Evolutionary conservation across 2,329 filamentous ascomycete species (phyloP).

Genomic region (Diaporthe velutina): DNA sequence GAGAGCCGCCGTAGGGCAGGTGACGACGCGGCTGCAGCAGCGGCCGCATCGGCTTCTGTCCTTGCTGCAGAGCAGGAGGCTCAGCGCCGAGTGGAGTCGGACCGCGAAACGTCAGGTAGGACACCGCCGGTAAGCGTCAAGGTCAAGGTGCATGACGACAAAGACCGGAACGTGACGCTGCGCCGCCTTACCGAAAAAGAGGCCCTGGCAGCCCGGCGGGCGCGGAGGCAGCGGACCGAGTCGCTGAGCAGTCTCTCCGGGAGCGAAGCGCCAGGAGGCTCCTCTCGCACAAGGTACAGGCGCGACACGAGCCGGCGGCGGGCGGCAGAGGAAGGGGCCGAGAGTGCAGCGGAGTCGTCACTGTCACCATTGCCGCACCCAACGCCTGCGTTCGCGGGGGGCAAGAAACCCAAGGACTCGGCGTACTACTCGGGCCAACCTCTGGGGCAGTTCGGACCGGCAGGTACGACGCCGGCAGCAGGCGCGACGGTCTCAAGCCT

Average conservation of each 20-base stretch:
- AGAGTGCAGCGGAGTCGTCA: slow-evolving; percentile 53
- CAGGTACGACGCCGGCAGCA: slow-evolving; percentile 53
- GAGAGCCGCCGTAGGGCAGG: slow-evolving; percentile 61
- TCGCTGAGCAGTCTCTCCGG: slow-evolving; percentile 70
- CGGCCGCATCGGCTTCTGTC: slow-evolving; percentile 60
- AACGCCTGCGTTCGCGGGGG: slow-evolving; percentile 67
- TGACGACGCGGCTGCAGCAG: slow-evolving; percentile 61
- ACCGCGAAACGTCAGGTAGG: slow-evolving; percentile 52
- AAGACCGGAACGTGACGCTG: slow-evolving; percentile 71
- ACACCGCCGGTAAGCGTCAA: slow-evolving; percentile 67
- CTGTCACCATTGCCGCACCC: slow-evolving; percentile 66
- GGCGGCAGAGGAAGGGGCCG: slow-evolving; percentile 58
- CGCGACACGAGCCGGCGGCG: slow-evolving; percentile 63
- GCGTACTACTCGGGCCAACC: slow-evolving; percentile 70
- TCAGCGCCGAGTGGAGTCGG: slow-evolving; percentile 46
- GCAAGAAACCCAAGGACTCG: slow-evolving; percentile 68
- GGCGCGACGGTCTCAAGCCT: slow-evolving; percentile 62
- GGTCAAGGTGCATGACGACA: slow-evolving; percentile 71
- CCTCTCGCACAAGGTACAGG: slow-evolving; percentile 64
- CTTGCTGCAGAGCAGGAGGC: slow-evolving; percentile 63
- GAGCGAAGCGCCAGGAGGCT: slow-evolving; percentile 53
- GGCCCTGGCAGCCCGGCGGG: slow-evolving; percentile 57
- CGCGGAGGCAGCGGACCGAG: slow-evolving; percentile 58
- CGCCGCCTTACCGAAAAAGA: slow-evolving; percentile 73
- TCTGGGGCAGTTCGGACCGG: slow-evolving; percentile 48